A percentile compares a stretch with the other conserved stretches of the same genome.
Evolutionary conservation across 2,329 filamentous ascomycete species (phyloP).

Genomic region (Neoarthrinium moseri): DNA sequence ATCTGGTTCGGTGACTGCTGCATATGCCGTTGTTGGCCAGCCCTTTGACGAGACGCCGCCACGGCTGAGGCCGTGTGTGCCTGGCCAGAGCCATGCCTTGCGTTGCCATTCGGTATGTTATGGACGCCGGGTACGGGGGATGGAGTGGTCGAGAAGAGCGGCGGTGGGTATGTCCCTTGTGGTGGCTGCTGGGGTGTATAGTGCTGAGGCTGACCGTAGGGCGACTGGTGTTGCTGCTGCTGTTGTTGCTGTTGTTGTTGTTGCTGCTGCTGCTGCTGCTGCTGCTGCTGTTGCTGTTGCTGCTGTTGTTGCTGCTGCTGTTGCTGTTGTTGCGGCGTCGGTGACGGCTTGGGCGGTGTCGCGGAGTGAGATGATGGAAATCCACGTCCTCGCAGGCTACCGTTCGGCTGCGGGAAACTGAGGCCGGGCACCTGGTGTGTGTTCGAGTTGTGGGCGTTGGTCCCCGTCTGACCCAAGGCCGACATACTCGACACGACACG

Average conservation of each 20-base stretch:
- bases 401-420: slow-evolving; percentile 48
- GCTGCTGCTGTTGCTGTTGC: slow-evolving; percentile 50
- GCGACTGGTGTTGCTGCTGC: slow-evolving; percentile 45
- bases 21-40: slow-evolving; percentile 30
- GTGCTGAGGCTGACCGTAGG: slow-evolving; percentile 55
- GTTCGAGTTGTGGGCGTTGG: slow-evolving; percentile 40
- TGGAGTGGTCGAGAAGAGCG: slow-evolving; percentile 50
- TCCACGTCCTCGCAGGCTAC: slow-evolving; percentile 43
- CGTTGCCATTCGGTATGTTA: slow-evolving; percentile 48
- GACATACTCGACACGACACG: slow-evolving; percentile 40
- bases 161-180: slow-evolving; percentile 47
- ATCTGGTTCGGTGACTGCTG: slow-evolving; percentile 28
- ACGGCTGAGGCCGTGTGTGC: slow-evolving; percentile 35
- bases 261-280: slow-evolving; percentile 45
- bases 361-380: slow-evolving; percentile 48
- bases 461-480: slow-evolving; percentile 46
- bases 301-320: slow-evolving; percentile 58
- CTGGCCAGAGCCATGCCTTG: slow-evolving; percentile 43
- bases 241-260: slow-evolving; percentile 52
- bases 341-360: slow-evolving; percentile 54
- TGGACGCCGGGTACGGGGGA: slow-evolving; percentile 46
- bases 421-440: slow-evolving; percentile 46
- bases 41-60: slow-evolving; percentile 29
- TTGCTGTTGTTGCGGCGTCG: slow-evolving; percentile 40
- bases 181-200: slow-evolving; percentile 53